A percentile compares a stretch with the other conserved stretches of the same genome.
These are phyloP conservation scores for Moesziomyces globuligerus DNA, from an alignment of 1,284 basidiomycete species.

Conservation along the genomic window DNA sequence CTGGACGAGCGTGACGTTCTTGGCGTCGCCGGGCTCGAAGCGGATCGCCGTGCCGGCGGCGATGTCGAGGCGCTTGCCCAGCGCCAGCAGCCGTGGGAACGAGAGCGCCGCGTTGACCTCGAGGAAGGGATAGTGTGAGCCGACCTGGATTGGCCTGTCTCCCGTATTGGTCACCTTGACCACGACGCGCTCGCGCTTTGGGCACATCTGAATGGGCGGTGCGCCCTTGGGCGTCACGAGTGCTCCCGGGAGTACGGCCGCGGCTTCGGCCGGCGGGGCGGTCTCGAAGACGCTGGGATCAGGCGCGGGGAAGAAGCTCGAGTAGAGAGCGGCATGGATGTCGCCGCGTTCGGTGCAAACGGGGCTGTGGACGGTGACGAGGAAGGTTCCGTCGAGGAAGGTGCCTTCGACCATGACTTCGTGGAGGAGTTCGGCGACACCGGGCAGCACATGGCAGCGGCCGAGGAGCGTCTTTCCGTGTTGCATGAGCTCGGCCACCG, in stretches of 20 bases:
- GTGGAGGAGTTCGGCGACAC: constrained; percentile 68
- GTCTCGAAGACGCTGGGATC: constrained; percentile 69
- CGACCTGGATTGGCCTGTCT: constrained; percentile 86
- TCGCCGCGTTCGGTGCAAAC: constrained; percentile 79
- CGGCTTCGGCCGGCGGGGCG: constrained; percentile 1
- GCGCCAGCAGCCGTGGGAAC: constrained; percentile 83
- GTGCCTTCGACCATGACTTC: constrained; percentile 67
- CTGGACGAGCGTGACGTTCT: constrained; percentile 82
- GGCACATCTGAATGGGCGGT: constrained; percentile 77
- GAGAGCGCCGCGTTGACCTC: constrained; percentile 84
- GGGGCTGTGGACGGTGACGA: constrained; percentile 76
- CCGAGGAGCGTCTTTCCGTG: constrained; percentile 82
- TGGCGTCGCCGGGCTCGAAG: constrained; percentile 92
- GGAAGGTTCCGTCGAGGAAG: constrained; percentile 63
- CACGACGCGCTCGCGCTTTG: constrained; percentile 76
- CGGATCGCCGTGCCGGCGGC: constrained; percentile 92
- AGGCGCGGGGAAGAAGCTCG: constrained; percentile 89
- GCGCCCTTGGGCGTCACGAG: constrained; percentile 50
- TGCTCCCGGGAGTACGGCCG: constrained; percentile 49
- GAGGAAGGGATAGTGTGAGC: constrained; percentile 80
- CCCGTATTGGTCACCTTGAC: constrained; percentile 90
- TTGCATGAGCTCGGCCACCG: constrained; percentile 86
- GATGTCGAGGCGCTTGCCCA: constrained; percentile 89
- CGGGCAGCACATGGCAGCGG: constrained; percentile 85
- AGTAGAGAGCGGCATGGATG: constrained; percentile 83